Conservation (phyloP, 2,329 filamentous ascomycete genomes). For the Botrytis porri region DNA sequence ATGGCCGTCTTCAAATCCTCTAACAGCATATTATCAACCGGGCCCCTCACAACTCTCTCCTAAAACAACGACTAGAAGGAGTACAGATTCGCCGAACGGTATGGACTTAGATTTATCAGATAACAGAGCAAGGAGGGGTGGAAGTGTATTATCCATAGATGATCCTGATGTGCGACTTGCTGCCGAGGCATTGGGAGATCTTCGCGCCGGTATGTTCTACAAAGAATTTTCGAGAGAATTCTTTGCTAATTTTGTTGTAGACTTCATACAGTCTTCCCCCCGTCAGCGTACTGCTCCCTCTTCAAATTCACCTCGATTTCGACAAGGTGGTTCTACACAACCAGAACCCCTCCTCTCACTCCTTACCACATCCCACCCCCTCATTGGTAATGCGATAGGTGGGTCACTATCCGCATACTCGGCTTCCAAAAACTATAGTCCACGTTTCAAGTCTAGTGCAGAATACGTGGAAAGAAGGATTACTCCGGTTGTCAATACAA, state of each 20-base stretch:
- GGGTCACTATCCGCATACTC: constrained; percentile 83
- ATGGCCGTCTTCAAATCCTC: constrained; percentile 38
- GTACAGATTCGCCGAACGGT: constrained; percentile 31
- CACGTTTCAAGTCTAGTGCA: constrained; percentile 81
- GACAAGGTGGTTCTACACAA: constrained; percentile 37
- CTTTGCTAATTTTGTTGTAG: constrained; percentile 40
- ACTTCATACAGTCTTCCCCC: constrained; percentile 65
- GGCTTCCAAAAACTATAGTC: constrained; percentile 85
- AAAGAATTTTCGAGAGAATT: neutral
- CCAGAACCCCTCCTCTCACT: constrained; percentile 81
- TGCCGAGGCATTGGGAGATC: constrained; percentile 71
- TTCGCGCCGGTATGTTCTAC: constrained; percentile 62
- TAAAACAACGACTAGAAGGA: constrained; percentile 26
- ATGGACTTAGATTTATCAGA: constrained; percentile 38
- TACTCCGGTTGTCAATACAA: constrained; percentile 80
- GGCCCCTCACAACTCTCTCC: constrained; percentile 36
- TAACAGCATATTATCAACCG: constrained; percentile 38
- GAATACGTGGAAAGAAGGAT: constrained; percentile 89
- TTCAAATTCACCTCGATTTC: constrained; percentile 41
- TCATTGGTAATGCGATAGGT: constrained; percentile 81
- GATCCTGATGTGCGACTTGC: constrained; percentile 67
- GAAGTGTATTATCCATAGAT: constrained; percentile 48
- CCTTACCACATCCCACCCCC: constrained; percentile 81
- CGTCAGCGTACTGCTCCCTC: constrained; percentile 30
- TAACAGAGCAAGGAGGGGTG: constrained; percentile 32